phyloP scores from a whole-genome alignment of 768 basidiomycete species.

The Paxillus rubicundulus region DNA sequence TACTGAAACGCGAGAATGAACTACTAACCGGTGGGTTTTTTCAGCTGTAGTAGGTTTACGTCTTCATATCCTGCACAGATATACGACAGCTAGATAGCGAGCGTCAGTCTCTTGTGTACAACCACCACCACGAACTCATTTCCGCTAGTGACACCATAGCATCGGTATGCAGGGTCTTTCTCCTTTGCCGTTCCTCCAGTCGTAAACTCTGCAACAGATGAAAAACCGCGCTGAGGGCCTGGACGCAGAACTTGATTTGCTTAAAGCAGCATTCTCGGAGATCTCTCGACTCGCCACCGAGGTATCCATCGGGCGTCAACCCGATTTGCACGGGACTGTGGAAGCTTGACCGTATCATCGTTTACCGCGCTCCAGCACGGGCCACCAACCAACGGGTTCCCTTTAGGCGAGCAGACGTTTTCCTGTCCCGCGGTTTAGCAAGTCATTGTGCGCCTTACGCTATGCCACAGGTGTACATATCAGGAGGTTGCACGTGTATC shows the following conservation, averaged over 20 bases:
- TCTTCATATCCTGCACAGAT: constrained; percentile 45
- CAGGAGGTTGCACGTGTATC: too few species aligned
- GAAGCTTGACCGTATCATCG: background rate
- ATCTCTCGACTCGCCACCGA: constrained; percentile 77
- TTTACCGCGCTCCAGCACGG: background rate
- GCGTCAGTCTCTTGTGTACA: constrained; percentile 88
- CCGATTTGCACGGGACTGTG: background rate
- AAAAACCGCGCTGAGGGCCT: constrained; percentile 83
- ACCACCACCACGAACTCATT: constrained; percentile 93
- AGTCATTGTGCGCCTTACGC: too few species aligned
- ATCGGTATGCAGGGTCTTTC: constrained; percentile 47
- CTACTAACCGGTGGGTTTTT: constrained; percentile 56
- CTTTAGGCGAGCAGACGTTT: too few species aligned
- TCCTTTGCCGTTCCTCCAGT: background rate
- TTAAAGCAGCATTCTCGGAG: constrained; percentile 80
- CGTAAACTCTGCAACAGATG: constrained; percentile 53
- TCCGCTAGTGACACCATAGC: constrained; percentile 91
- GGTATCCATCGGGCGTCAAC: constrained; percentile 47
- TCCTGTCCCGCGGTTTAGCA: too few species aligned
- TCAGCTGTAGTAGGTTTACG: background rate
- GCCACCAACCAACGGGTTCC: too few species aligned
- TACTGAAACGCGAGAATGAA: constrained; percentile 83
- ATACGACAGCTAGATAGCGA: constrained; percentile 87
- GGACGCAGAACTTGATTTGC: constrained; percentile 78
- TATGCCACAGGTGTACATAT: background rate